A percentile compares a stretch with the other conserved stretches of the same genome.
Conservation (phyloP, 2,329 filamentous ascomycete species). For the Colletotrichum musae region DNA sequence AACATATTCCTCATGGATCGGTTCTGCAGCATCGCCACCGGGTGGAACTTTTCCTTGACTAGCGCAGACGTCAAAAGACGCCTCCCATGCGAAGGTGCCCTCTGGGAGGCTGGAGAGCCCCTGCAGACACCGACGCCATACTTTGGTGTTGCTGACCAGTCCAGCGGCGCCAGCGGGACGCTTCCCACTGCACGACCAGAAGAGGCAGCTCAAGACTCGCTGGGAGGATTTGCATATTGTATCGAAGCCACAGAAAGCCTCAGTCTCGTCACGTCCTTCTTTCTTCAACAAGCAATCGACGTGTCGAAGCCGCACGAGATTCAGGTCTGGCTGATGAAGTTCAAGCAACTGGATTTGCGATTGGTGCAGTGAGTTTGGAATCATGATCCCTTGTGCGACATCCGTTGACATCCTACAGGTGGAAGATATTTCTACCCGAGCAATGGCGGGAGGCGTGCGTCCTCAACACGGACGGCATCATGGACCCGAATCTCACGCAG, state of each 20-base stretch:
- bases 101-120: slow-evolving; percentile 55
- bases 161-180: slow-evolving; percentile 40
- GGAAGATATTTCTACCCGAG: slow-evolving; percentile 61
- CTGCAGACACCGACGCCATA: slow-evolving; percentile 55
- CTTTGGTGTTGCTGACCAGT: slow-evolving; percentile 56
- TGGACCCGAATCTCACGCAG: slow-evolving; percentile 61
- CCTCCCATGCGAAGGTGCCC: slow-evolving; percentile 55
- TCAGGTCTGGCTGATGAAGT: slow-evolving; percentile 59
- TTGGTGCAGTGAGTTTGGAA: slow-evolving; percentile 54
- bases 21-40: slow-evolving; percentile 57
- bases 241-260: slow-evolving; percentile 62
- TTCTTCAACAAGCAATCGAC: slow-evolving; percentile 58
- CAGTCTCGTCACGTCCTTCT: slow-evolving; percentile 58
- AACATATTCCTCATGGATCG: slow-evolving; percentile 57
- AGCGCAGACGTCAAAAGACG: slow-evolving; percentile 54
- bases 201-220: slow-evolving; percentile 46
- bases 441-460: slow-evolving; percentile 58
- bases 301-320: slow-evolving; percentile 53
- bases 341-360: slow-evolving; percentile 60
- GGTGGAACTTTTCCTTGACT: slow-evolving; percentile 55
- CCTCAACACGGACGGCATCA: slow-evolving; percentile 53
- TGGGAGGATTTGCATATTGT: slow-evolving; percentile 60
- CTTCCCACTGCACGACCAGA: slow-evolving; percentile 43
- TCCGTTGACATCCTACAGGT: slow-evolving; percentile 46
- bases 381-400: background rate